Evolutionary conservation across 805 yeast genomes (phyloP).

Genomic region (Ogataea pignaliae): DNA sequence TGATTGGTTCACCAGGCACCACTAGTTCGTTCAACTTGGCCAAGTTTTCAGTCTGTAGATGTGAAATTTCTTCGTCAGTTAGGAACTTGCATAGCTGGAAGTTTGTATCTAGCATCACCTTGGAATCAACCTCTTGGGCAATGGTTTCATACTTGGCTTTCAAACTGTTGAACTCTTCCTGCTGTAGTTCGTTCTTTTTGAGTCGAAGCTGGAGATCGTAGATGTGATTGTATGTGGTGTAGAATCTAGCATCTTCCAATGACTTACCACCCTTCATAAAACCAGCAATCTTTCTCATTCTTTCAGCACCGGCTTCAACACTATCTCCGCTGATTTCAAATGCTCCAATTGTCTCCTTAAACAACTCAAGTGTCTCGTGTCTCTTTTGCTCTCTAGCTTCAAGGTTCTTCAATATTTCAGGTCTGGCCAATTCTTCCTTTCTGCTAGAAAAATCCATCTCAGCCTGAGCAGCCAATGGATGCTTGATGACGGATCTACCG

Average conservation of each 20-base stretch:
- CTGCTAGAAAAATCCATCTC: constrained; percentile 65
- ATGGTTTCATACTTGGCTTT: constrained; percentile 33
- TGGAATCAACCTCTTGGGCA: constrained; percentile 37
- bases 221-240: constrained; percentile 49
- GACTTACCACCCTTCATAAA: constrained; percentile 56
- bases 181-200: constrained; percentile 34
- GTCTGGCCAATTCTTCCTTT: constrained; percentile 58
- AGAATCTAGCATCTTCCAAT: constrained; percentile 51
- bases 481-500: constrained; percentile 57
- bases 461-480: constrained; percentile 44
- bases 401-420: constrained; percentile 37
- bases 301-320: constrained; percentile 39
- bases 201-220: constrained; percentile 39
- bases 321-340: constrained; percentile 21
- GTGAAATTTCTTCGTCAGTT: constrained; percentile 30
- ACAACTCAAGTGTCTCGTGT: constrained; percentile 24
- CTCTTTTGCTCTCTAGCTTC: constrained; percentile 35
- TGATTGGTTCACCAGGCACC: constrained; percentile 23
- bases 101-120: constrained; percentile 45
- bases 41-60: constrained; percentile 17
- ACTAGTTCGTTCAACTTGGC: constrained; percentile 16
- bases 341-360: constrained; percentile 28
- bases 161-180: constrained; percentile 20
- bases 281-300: constrained; percentile 52
- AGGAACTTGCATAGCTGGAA: constrained; percentile 37